phyloP scores from a whole-genome alignment of 257 asterid genomes.

The Leptodermis oblonga region DNA sequence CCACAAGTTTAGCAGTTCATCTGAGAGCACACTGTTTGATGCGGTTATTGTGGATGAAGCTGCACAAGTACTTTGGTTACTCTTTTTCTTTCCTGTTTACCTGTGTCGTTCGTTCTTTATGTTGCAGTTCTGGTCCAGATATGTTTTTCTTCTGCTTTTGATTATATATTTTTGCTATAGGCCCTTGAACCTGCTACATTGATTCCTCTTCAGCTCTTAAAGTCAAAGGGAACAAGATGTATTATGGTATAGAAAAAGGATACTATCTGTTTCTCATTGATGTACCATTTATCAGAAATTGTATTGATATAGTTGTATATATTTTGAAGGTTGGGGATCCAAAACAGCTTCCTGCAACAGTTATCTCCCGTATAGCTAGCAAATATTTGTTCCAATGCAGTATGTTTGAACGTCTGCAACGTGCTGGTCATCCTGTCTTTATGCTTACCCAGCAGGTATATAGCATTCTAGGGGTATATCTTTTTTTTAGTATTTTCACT shows the following conservation, averaged over 20 bases:
- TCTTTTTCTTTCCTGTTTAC: slow-evolving; percentile 9
- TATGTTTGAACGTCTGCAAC: slow-evolving; percentile 97
- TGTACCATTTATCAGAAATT: background rate
- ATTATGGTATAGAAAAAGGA: slow-evolving; percentile 63
- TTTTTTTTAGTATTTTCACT: background rate
- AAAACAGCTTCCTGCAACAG: slow-evolving; percentile 99
- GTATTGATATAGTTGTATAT: slow-evolving; percentile 18
- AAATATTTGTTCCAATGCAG: slow-evolving; percentile 88
- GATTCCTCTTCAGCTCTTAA: slow-evolving; percentile 96
- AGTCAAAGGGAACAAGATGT: slow-evolving; percentile 85
- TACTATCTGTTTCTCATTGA: background rate
- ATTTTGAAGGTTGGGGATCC: slow-evolving; percentile 92
- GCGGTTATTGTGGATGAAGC: slow-evolving; percentile 99
- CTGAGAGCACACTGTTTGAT: slow-evolving; percentile 77
- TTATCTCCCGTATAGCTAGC: slow-evolving; percentile 86
- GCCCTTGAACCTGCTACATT: slow-evolving; percentile 98
- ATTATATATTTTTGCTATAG: slow-evolving; percentile 29
- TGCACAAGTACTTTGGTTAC: slow-evolving; percentile 58
- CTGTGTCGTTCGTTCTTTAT: slow-evolving; percentile 9
- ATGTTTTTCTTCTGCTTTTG: slow-evolving; percentile 22
- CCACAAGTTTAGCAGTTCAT: slow-evolving; percentile 64
- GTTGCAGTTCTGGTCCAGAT: slow-evolving; percentile 9
- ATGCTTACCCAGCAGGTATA: slow-evolving; percentile 93
- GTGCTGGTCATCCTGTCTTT: slow-evolving; percentile 94
- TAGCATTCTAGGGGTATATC: background rate